These are phyloP conservation scores for Collybia mongolica DNA, from an alignment of 768 basidiomycete species.

Conservation along the genomic window DNA sequence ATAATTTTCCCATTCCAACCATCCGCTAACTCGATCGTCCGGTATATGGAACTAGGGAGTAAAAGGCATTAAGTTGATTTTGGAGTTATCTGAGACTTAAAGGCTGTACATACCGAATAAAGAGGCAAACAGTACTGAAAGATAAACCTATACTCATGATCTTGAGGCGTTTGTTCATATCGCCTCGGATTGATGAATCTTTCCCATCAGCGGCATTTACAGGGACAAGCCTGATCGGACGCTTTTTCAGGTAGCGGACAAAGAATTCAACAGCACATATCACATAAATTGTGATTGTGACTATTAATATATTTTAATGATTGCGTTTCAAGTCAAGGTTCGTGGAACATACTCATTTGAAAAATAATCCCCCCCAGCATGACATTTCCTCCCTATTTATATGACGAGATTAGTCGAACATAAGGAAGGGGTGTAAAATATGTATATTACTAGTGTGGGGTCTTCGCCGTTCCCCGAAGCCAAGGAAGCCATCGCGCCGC, in stretches of 20 bases:
- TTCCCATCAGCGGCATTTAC: background rate
- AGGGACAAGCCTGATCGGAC: slow-evolving; percentile 23
- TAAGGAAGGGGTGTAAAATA: slow-evolving; percentile 14
- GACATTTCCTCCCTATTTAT: slow-evolving; percentile 19
- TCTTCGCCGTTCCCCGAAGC: slow-evolving; percentile 16
- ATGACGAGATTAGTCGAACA: slow-evolving; percentile 23
- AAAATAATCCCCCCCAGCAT: slow-evolving; percentile 65
- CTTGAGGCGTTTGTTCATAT: slow-evolving; percentile 16
- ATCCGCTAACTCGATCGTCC: slow-evolving; percentile 46
- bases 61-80: slow-evolving; percentile 1
- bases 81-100: no score
- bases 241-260: slow-evolving; percentile 33
- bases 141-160: slow-evolving; percentile 31
- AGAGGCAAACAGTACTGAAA: slow-evolving; percentile 36
- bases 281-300: slow-evolving; percentile 39
- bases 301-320: slow-evolving; percentile 19
- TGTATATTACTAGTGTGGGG: background rate
- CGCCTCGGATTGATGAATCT: background rate
- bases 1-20: slow-evolving; percentile 52
- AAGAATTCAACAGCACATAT: slow-evolving; percentile 44
- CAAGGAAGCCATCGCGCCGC: slow-evolving; percentile 53
- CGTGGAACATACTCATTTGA: slow-evolving; percentile 40
- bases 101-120: slow-evolving; percentile 36
- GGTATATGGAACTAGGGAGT: slow-evolving; percentile 41
- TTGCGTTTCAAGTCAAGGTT: background rate